phyloP scores from a whole-genome alignment of 208 protist species.

The Vickermania spadyakhi region DNA sequence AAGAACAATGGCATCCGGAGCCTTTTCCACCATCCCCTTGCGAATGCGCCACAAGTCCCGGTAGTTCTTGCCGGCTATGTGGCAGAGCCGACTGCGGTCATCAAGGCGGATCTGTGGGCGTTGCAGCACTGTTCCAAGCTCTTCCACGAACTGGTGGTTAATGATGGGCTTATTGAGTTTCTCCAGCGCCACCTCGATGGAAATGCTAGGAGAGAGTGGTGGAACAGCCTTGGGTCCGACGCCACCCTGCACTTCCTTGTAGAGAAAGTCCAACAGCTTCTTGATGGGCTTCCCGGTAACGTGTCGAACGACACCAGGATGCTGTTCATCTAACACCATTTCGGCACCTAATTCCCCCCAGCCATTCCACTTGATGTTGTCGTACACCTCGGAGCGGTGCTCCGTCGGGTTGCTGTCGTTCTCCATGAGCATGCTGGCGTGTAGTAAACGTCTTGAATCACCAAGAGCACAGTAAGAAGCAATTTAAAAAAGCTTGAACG shows the following conservation, averaged over 20 bases:
- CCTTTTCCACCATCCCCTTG: conserved; percentile 74
- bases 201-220: conserved; percentile 49
- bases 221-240: conserved; percentile 28
- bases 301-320: conserved; percentile 47
- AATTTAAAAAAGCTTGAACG: no score
- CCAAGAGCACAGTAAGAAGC: no score
- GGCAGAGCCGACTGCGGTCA: conserved; percentile 63
- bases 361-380: conserved; percentile 88
- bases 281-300: conserved; percentile 73
- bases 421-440: no score
- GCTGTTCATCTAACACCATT: conserved; percentile 60
- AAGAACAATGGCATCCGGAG: conserved; percentile 87
- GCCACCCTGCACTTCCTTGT: conserved; percentile 56
- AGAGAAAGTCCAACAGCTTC: conserved; percentile 69
- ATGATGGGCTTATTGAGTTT: conserved; percentile 54
- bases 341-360: conserved; percentile 57
- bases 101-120: conserved; percentile 63
- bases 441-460: no score
- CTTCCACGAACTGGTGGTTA: conserved; percentile 72
- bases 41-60: conserved; percentile 88
- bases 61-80: conserved; percentile 91
- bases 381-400: conserved; percentile 40
- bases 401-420: no score
- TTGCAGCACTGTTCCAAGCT: conserved; percentile 36
- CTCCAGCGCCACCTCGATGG: conserved; percentile 57